phyloP scores from a whole-genome alignment of 192 early-diverging fungal genomes.

The Entomortierella chlamydospora region DNA sequence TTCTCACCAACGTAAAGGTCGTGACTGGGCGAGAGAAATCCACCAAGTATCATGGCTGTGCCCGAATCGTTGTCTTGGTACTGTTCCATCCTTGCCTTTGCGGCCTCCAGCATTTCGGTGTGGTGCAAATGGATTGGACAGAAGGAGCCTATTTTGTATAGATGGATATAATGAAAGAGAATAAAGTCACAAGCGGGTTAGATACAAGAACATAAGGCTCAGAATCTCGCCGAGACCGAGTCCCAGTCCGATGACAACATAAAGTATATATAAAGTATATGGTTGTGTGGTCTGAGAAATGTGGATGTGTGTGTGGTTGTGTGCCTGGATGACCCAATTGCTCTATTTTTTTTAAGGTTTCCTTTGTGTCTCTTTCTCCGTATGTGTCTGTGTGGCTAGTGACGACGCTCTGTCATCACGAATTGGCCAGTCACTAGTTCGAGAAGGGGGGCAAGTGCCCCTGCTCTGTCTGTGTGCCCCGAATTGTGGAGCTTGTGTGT shows the following conservation, averaged over 20 bases:
- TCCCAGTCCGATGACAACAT: neutral
- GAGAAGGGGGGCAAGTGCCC: neutral
- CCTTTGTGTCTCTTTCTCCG: neutral
- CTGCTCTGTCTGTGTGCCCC: neutral
- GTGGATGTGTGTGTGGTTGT: neutral
- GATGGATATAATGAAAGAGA: neutral
- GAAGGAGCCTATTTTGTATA: conserved; percentile 32
- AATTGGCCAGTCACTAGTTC: neutral
- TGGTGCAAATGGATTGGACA: conserved; percentile 54
- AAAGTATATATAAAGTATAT: neutral
- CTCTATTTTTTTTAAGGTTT: neutral
- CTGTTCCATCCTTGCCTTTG: conserved; percentile 39
- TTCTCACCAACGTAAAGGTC: conserved; percentile 52
- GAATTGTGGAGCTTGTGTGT: no score
- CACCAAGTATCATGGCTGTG: conserved; percentile 46
- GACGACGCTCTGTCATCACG: neutral
- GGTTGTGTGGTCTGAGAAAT: neutral
- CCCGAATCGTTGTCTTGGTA: conserved; percentile 20
- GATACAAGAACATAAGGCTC: neutral
- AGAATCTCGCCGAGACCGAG: neutral
- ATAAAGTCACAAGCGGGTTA: conserved; percentile 7
- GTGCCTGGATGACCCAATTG: conserved; percentile 8
- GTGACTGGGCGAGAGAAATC: conserved; percentile 55
- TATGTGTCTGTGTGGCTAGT: neutral
- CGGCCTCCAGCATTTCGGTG: conserved; percentile 51